Conservation (phyloP, 345 rosid species). For the Hibiscus syriacus region DNA sequence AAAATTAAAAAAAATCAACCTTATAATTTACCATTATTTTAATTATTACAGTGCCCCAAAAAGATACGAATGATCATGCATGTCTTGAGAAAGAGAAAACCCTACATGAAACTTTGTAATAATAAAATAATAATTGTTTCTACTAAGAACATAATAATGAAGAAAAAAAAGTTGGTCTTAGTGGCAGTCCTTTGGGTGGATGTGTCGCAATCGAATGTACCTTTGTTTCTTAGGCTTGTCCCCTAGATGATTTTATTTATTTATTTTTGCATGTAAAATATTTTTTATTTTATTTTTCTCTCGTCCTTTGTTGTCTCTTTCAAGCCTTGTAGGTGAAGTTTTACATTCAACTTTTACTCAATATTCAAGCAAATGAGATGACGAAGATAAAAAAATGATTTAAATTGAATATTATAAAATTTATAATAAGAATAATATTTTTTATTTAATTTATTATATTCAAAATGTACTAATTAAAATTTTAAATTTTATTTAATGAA, state of each 20-base stretch:
- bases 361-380: too few species aligned
- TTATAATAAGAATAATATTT: too few species aligned
- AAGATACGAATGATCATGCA: conserved; percentile 29
- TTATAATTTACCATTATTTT: too few species aligned
- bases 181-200: conserved; percentile 29
- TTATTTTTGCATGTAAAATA: conserved; percentile 17
- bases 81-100: conserved; percentile 11
- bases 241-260: neutral
- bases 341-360: neutral
- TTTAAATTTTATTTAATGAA: too few species aligned
- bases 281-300: neutral
- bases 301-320: neutral
- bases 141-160: neutral
- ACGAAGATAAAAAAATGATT: too few species aligned
- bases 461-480: too few species aligned
- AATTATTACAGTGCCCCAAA: conserved; percentile 15
- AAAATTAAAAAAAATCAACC: too few species aligned
- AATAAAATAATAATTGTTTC: neutral
- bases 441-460: too few species aligned
- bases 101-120: conserved; percentile 14
- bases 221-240: conserved; percentile 28
- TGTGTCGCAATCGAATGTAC: conserved; percentile 30
- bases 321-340: neutral
- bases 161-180: conserved; percentile 18
- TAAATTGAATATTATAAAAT: too few species aligned